phyloP scores from a whole-genome alignment of 2,329 filamentous ascomycete species.

The Penicillium sclerotiorum region DNA sequence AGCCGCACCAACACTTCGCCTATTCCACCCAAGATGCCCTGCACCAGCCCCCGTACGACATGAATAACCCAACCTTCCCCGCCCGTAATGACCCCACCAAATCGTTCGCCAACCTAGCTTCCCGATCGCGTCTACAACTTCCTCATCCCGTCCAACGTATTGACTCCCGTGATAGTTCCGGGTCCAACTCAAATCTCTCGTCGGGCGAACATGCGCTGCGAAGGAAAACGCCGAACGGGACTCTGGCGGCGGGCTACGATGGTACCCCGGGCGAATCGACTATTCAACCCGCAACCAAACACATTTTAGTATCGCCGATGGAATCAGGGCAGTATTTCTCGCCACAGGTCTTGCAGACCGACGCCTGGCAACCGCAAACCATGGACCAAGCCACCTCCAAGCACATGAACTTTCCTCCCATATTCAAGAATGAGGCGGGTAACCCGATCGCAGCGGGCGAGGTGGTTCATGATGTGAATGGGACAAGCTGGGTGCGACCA shows the following conservation, averaged over 20 bases:
- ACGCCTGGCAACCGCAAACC: slow-evolving; percentile 35
- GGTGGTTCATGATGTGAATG: slow-evolving; percentile 35
- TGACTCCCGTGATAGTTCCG: slow-evolving; percentile 31
- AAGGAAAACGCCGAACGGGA: slow-evolving; percentile 93
- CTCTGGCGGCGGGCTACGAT: slow-evolving; percentile 88
- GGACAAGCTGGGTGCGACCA: slow-evolving; percentile 46
- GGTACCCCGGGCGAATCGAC: slow-evolving; percentile 74
- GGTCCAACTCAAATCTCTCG: slow-evolving; percentile 24
- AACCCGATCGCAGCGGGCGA: slow-evolving; percentile 31
- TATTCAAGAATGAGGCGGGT: slow-evolving; percentile 41
- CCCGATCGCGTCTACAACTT: slow-evolving; percentile 39
- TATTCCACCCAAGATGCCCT: slow-evolving; percentile 33
- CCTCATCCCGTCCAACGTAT: slow-evolving; percentile 44
- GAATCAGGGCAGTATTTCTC: slow-evolving; percentile 41
- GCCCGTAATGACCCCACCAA: slow-evolving; percentile 31
- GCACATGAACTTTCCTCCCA: slow-evolving; percentile 41
- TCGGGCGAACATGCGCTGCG: slow-evolving; percentile 73
- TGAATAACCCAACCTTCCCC: slow-evolving; percentile 29
- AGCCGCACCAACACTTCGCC: slow-evolving; percentile 44
- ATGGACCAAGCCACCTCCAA: slow-evolving; percentile 35
- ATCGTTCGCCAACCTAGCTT: slow-evolving; percentile 27
- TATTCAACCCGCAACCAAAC: slow-evolving; percentile 75
- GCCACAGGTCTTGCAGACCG: slow-evolving; percentile 35
- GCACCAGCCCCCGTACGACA: slow-evolving; percentile 34
- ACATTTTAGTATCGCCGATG: slow-evolving; percentile 72